A percentile compares a stretch with the other conserved stretches of the same genome.
phyloP scores from a whole-genome alignment of 2,329 filamentous ascomycete species.

The Aspergillus amoenus region DNA sequence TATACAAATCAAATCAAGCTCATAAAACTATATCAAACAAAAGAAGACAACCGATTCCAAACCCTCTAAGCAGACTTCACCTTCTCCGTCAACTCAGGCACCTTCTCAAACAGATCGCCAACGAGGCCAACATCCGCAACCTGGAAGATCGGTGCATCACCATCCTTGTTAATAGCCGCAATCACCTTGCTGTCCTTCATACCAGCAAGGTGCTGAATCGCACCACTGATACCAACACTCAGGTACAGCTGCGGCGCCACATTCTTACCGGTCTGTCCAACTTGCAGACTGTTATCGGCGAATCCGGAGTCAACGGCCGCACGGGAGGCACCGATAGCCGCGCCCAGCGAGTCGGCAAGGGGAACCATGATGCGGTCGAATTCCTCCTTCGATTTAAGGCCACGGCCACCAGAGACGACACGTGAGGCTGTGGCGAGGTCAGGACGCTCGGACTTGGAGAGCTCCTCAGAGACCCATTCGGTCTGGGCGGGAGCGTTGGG shows the following conservation, averaged over 20 bases:
- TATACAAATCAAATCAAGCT: constrained; percentile 9
- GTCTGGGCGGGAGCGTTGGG: constrained; percentile 71
- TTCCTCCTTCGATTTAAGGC: constrained; percentile 96
- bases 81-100: constrained; percentile 95
- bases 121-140: constrained; percentile 94
- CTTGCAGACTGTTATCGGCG: constrained; percentile 96
- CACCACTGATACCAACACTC: constrained; percentile 92
- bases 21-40: constrained; percentile 1
- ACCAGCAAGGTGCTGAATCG: constrained; percentile 95
- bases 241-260: constrained; percentile 95
- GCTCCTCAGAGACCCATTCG: constrained; percentile 92
- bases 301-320: constrained; percentile 97
- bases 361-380: constrained; percentile 92
- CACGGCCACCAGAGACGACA: constrained; percentile 91
- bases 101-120: constrained; percentile 91
- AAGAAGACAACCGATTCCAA: background rate
- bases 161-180: constrained; percentile 96
- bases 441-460: constrained; percentile 89
- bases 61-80: constrained; percentile 55
- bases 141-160: constrained; percentile 97
- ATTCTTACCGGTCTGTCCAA: constrained; percentile 98
- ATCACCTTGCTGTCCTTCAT: constrained; percentile 99
- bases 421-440: constrained; percentile 85
- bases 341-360: constrained; percentile 85
- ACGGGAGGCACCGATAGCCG: constrained; percentile 92